Percentiles rank a stretch among this genome's conserved stretches.
phyloP scores from a whole-genome alignment of 2,329 filamentous ascomycete species.

The Fusarium lateritium region DNA sequence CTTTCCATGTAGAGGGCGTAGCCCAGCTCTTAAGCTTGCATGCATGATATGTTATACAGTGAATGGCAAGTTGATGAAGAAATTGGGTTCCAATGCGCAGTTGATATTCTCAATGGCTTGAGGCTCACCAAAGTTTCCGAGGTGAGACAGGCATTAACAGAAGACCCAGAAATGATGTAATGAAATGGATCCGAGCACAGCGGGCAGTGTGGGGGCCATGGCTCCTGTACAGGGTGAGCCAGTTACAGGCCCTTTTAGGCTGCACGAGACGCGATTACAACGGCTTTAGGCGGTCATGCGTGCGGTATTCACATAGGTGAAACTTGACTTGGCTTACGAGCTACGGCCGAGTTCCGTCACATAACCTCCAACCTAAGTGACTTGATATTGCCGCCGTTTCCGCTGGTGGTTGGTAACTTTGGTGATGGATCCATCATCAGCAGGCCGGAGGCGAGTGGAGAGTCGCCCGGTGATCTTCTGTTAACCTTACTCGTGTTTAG shows the following conservation, averaged over 20 bases:
- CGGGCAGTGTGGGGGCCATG: not conserved
- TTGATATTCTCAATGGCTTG: not conserved
- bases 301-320: slow-evolving; percentile 27
- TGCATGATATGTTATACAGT: slow-evolving; percentile 15
- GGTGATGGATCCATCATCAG: slow-evolving; percentile 19
- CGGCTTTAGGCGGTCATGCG: slow-evolving; percentile 27
- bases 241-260: slow-evolving; percentile 7
- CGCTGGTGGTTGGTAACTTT: slow-evolving; percentile 11
- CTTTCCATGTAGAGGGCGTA: slow-evolving; percentile 27
- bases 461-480: slow-evolving; percentile 23
- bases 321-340: slow-evolving; percentile 27
- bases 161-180: slow-evolving; percentile 33
- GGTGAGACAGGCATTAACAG: slow-evolving; percentile 20
- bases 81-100: not conserved
- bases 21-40: slow-evolving; percentile 9
- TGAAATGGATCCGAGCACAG: not conserved
- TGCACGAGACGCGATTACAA: slow-evolving; percentile 29
- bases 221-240: slow-evolving; percentile 6
- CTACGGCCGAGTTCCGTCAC: not conserved
- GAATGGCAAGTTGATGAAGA: not conserved
- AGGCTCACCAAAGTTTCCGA: slow-evolving; percentile 9
- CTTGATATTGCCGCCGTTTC: slow-evolving; percentile 17
- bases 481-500: slow-evolving; percentile 31
- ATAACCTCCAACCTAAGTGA: not conserved
- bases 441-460: slow-evolving; percentile 26